Evolutionary conservation across 495 filamentous ascomycete genomes (phyloP), one percentile per base, ranked within the genome.

Genomic region (Neurospora sp.): DNA sequence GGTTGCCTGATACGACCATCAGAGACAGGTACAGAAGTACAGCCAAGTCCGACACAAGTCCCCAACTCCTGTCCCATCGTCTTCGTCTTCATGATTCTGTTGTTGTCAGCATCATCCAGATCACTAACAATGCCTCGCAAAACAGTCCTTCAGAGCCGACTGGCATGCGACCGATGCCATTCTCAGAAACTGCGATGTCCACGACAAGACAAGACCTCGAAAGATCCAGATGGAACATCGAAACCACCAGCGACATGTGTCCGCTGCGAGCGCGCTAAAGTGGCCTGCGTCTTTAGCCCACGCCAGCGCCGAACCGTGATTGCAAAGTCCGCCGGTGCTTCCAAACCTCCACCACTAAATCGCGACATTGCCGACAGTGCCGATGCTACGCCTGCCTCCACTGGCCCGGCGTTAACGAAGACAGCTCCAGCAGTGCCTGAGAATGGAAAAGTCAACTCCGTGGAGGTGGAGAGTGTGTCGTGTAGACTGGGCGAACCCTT

Each of bases 151-250:
- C 69, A 74, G 16, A 72, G 66, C 31, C 73, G 73, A 9, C 39
- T 72, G 48, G 73, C 73, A 35, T 74, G 73, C 69, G 73, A 74
- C 27, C 70, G 73, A 38, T 74, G 73, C 16, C 73, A 74, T 31
- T 27, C 44, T 4, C 73, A 74, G 44, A 74, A 74, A 48, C 70
- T 74, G 16, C 70, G 70, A 20, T 74, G 73, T 39, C 69, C 31
- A 16, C 70, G 73, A 38, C 73, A 69, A 42, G 70, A 71, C 27
- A 62, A 62, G 27, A 31, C 12, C 23, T 0, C 54, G 0, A 62
- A 35, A 0, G 14, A 59, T 0, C 5, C 48, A 31, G 5, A 62
- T 9, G 54, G 14, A 9, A 8, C 54, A 0, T 35, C 14, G 0
- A 62, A 62, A 23, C 23, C 10, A 44, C 69, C 70, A 39, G 44